These are phyloP conservation scores for Athelia sp. DNA, from an alignment of 1,284 basidiomycete species.

Conservation along the genomic window DNA sequence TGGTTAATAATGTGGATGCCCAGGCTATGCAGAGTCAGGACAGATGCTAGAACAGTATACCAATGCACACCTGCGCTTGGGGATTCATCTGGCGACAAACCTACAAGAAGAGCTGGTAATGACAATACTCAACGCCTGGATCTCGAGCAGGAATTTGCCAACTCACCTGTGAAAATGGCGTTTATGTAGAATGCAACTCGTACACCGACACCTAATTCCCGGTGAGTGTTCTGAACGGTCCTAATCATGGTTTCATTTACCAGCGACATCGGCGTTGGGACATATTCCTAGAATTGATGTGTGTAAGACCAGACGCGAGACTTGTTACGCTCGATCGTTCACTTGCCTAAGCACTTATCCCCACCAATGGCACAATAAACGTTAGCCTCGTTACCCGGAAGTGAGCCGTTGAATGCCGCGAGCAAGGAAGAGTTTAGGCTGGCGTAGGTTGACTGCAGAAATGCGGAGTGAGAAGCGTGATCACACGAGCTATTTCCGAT, in stretches of 20 bases:
- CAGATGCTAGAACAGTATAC: background rate
- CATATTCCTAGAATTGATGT: background rate
- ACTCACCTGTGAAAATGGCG: background rate
- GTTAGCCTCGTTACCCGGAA: background rate
- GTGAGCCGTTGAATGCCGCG: background rate
- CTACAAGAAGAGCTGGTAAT: background rate
- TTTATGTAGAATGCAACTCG: background rate
- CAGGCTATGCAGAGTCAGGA: conserved; percentile 8
- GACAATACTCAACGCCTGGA: background rate
- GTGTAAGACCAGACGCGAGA: background rate
- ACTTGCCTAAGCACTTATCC: background rate
- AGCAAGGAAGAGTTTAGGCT: background rate
- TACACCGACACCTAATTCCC: background rate
- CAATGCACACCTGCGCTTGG: background rate
- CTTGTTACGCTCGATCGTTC: background rate
- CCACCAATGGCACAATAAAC: background rate
- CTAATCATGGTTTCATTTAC: background rate
- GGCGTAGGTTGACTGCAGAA: no score
- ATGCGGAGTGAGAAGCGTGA: no score
- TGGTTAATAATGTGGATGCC: conserved; percentile 16
- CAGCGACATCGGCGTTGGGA: background rate
- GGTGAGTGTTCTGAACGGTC: background rate
- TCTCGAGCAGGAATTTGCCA: background rate
- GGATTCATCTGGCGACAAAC: background rate
- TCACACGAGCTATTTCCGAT: no score